A percentile compares a stretch with the other conserved stretches of the same genome.
Evolutionary conservation across 1,139 yeast genomes (phyloP).

Genomic region (Nakaseomyces glabratus): DNA sequence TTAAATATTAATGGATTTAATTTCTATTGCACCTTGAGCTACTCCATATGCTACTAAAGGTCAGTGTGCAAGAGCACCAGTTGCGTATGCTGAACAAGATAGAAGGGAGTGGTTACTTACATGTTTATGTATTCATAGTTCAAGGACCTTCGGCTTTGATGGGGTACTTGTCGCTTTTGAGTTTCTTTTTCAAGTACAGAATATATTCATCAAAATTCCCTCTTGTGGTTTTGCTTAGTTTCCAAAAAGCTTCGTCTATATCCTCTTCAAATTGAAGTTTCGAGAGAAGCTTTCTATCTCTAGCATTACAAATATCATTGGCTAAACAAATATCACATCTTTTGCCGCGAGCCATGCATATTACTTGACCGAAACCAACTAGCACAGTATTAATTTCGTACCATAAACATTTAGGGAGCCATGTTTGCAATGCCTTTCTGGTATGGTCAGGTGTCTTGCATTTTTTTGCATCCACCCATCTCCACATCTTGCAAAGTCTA

Average conservation of each 20-base stretch:
- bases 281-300: background rate
- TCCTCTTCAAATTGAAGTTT: background rate
- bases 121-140: no score
- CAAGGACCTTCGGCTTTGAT: no score
- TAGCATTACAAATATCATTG: constrained; percentile 14
- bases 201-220: constrained; percentile 10
- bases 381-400: constrained; percentile 71
- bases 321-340: constrained; percentile 61
- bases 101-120: no score
- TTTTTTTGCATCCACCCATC: constrained; percentile 53
- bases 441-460: constrained; percentile 67
- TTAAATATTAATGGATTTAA: no score
- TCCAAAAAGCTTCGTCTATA: constrained; percentile 5
- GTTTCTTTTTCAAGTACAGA: no score
- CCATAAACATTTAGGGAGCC: constrained; percentile 75
- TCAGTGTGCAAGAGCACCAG: no score
- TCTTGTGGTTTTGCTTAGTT: constrained; percentile 8
- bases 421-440: constrained; percentile 53
- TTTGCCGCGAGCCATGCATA: constrained; percentile 65
- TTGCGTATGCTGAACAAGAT: no score
- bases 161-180: no score
- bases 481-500: constrained; percentile 71
- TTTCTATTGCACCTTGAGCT: no score
- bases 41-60: no score
- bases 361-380: constrained; percentile 89